Conservation (phyloP, 306 rosid species). For the Prunus mongolica region DNA sequence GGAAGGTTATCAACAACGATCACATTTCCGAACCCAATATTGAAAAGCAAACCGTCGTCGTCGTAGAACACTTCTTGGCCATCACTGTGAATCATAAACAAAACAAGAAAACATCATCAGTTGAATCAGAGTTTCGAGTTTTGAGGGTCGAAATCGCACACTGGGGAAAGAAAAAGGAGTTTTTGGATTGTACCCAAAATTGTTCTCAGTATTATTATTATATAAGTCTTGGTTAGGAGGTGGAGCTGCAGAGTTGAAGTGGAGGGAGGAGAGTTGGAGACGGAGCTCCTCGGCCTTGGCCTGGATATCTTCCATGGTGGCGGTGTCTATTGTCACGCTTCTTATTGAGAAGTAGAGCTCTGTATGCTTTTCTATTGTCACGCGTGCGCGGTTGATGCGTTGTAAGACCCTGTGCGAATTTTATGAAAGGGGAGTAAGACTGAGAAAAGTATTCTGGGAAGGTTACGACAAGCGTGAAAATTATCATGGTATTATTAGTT, state of each 20-base stretch:
- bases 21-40: conserved; percentile 5
- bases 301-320: conserved; percentile 10
- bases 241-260: conserved; percentile 10
- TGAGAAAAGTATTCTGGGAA: too few relatives aligned
- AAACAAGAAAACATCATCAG: background rate
- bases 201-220: too few relatives aligned
- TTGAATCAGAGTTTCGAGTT: background rate
- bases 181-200: conserved; percentile 1
- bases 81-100: background rate
- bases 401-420: too few relatives aligned
- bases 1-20: conserved; percentile 16
- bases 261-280: conserved; percentile 16
- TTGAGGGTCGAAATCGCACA: background rate
- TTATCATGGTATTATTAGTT: too few relatives aligned
- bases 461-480: too few relatives aligned
- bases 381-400: too few relatives aligned
- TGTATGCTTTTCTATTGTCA: background rate
- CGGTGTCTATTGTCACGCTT: background rate
- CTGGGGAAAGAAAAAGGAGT: background rate
- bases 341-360: too few relatives aligned
- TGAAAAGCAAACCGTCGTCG: conserved; percentile 15
- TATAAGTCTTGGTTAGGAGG: background rate
- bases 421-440: too few relatives aligned
- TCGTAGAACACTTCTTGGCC: conserved; percentile 18
- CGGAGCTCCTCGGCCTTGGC: conserved; percentile 10